Conservation (phyloP, 2,329 filamentous ascomycete species). For the Colletotrichum karsti region DNA sequence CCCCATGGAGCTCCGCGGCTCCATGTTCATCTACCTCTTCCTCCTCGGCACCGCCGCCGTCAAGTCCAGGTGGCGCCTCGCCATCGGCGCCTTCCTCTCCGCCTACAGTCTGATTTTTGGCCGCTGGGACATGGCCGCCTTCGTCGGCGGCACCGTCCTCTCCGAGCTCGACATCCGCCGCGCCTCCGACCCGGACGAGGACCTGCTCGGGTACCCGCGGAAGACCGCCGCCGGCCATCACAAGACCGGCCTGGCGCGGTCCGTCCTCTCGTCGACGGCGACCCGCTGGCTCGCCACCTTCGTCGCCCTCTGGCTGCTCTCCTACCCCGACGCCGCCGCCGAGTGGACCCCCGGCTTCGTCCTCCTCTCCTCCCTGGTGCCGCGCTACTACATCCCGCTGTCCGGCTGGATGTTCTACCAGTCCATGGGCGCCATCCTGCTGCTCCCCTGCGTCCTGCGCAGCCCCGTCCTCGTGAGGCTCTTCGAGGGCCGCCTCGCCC, state of each 20-base stretch:
- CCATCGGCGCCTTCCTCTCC: constrained; percentile 38
- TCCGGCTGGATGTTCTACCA: constrained; percentile 51
- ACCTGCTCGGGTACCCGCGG: constrained; percentile 28
- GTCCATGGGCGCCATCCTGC: constrained; percentile 44
- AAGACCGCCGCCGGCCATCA: constrained; percentile 9
- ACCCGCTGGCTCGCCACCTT: constrained; percentile 39
- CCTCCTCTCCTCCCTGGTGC: constrained; percentile 41
- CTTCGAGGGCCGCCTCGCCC: constrained; percentile 41
- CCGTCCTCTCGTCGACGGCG: constrained; percentile 22
- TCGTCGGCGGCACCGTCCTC: constrained; percentile 45
- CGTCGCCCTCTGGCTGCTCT: constrained; percentile 46
- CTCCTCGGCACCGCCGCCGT: constrained; percentile 46
- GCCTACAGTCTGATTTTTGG: constrained; percentile 43
- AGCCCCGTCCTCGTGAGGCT: constrained; percentile 37
- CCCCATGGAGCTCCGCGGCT: constrained; percentile 50
- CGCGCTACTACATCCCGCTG: constrained; percentile 45
- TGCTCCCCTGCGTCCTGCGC: constrained; percentile 44
- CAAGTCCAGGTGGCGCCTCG: constrained; percentile 42
- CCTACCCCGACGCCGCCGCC: constrained; percentile 47
- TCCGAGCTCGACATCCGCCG: constrained; percentile 46
- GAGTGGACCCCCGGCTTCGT: constrained; percentile 48
- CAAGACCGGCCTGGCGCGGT: constrained; percentile 1
- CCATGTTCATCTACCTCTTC: constrained; percentile 50
- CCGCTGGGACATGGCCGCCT: constrained; percentile 50
- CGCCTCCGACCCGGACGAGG: constrained; percentile 18